phyloP scores from a whole-genome alignment of 805 yeast genomes.

The Candida ficus region DNA sequence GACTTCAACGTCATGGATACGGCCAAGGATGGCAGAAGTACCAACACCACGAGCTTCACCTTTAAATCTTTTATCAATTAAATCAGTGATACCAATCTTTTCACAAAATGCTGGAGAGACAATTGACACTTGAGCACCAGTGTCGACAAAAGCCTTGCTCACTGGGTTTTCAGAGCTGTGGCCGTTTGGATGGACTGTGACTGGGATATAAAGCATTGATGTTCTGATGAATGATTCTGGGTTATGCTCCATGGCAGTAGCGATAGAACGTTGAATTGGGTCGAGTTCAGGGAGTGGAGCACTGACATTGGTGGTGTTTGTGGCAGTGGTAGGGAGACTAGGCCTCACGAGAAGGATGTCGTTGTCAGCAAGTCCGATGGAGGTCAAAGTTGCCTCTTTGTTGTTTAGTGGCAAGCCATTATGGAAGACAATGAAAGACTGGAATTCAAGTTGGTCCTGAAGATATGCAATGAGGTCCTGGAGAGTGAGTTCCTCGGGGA shows the following conservation, averaged over 20 bases:
- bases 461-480: constrained; percentile 69
- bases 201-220: constrained; percentile 70
- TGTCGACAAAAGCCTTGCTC: constrained; percentile 90
- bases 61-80: constrained; percentile 72
- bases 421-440: constrained; percentile 28
- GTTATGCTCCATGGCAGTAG: constrained; percentile 75
- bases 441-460: constrained; percentile 30
- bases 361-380: constrained; percentile 2
- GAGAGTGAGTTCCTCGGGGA: constrained; percentile 57
- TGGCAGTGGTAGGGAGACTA: neutral
- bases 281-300: neutral
- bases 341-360: constrained; percentile 4
- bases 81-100: constrained; percentile 57
- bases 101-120: constrained; percentile 76
- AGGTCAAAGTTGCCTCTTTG: neutral
- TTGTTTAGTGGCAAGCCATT: constrained; percentile 5
- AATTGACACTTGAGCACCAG: constrained; percentile 92
- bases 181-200: constrained; percentile 8
- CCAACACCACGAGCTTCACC: constrained; percentile 95
- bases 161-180: neutral
- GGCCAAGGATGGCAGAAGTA: constrained; percentile 66
- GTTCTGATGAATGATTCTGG: constrained; percentile 88
- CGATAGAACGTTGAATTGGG: constrained; percentile 7
- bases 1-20: constrained; percentile 84
- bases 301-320: neutral